Evolutionary conservation across 805 yeast genomes (phyloP).

Genomic region (Wickerhamiella sergipiensis): DNA sequence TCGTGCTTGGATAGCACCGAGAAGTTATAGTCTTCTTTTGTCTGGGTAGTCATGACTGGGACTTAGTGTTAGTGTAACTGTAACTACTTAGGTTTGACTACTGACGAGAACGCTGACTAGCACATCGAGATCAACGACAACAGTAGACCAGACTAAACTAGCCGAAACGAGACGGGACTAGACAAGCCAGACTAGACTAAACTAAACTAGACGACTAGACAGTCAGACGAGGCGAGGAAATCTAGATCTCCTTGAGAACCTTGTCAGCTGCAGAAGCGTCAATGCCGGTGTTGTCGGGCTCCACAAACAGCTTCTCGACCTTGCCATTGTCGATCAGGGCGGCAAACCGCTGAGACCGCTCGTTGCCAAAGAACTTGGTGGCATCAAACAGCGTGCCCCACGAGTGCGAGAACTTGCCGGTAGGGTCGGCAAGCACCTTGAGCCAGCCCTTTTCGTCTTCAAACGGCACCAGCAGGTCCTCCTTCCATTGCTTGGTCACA

Average conservation of each 20-base stretch:
- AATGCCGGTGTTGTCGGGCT: conserved; percentile 69
- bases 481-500: conserved; percentile 72
- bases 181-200: too few species aligned
- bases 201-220: too few species aligned
- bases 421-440: conserved; percentile 61
- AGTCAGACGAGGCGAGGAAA: too few species aligned
- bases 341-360: conserved; percentile 64
- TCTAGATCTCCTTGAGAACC: conserved; percentile 20
- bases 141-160: too few species aligned
- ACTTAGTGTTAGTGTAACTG: too few species aligned
- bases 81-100: too few species aligned
- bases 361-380: conserved; percentile 57
- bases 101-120: too few species aligned
- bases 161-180: too few species aligned
- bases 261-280: conserved; percentile 26
- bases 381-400: conserved; percentile 67
- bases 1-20: conserved; percentile 26
- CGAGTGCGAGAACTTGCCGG: conserved; percentile 52
- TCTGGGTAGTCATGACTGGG: neutral
- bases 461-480: conserved; percentile 21
- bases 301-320: conserved; percentile 52
- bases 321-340: conserved; percentile 61
- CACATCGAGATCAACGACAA: too few species aligned
- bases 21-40: conserved; percentile 19
- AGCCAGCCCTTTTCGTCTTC: conserved; percentile 27